Evolutionary conservation across 495 filamentous ascomycete species (phyloP).

Genomic region (Barbatosphaeria neglecta): DNA sequence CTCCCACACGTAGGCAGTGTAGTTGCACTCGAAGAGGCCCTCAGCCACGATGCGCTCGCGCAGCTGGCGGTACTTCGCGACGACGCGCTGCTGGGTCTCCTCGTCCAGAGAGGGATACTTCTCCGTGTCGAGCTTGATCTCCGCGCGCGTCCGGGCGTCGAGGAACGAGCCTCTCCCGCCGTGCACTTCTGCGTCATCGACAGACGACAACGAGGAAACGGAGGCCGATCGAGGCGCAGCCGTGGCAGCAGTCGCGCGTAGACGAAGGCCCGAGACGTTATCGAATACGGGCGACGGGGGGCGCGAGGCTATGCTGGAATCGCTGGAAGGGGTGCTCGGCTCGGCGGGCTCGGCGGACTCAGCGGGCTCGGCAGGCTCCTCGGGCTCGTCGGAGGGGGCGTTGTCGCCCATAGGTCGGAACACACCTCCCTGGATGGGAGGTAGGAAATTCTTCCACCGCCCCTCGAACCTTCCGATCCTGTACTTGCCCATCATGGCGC

Average conservation of each 20-base stretch:
- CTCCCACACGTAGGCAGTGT: constrained; percentile 34
- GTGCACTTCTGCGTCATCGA: constrained; percentile 30
- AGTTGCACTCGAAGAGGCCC: constrained; percentile 31
- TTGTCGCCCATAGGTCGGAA: constrained; percentile 51
- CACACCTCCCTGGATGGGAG: constrained; percentile 83
- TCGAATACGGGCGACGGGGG: constrained; percentile 61
- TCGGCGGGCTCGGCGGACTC: constrained; percentile 27
- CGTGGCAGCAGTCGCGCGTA: constrained; percentile 15
- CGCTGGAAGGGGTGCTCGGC: constrained; percentile 4
- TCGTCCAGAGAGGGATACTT: constrained; percentile 32
- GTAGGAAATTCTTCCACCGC: constrained; percentile 76
- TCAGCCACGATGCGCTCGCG: constrained; percentile 27
- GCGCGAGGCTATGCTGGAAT: constrained; percentile 33
- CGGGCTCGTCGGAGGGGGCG: constrained; percentile 11
- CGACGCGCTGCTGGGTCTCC: constrained; percentile 28
- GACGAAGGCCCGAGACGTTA: constrained; percentile 9
- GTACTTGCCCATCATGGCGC: constrained; percentile 64
- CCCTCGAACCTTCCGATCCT: constrained; percentile 77
- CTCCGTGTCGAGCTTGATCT: constrained; percentile 18
- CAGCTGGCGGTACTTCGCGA: constrained; percentile 26
- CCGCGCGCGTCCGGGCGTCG: constrained; percentile 6
- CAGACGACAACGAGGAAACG: constrained; percentile 29
- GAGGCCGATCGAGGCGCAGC: constrained; percentile 17
- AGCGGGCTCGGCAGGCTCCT: constrained; percentile 20
- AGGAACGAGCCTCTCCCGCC: constrained; percentile 21